These are phyloP conservation scores for Zymoseptoria brevis DNA, from an alignment of 2,329 filamentous ascomycete species.

Conservation along the genomic window DNA sequence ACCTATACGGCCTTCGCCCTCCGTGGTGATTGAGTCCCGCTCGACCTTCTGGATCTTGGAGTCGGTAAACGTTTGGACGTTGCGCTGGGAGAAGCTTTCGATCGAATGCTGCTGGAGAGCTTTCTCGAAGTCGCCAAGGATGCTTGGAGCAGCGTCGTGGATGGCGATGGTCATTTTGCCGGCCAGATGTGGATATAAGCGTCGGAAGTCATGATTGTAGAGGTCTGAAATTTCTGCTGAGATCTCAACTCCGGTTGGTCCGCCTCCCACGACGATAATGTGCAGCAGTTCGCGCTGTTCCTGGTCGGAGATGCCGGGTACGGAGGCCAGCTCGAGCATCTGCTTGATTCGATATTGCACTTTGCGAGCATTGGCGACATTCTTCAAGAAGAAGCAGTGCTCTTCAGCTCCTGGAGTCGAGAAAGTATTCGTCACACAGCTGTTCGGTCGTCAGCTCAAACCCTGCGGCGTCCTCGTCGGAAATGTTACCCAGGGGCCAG, in stretches of 20 bases:
- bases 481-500: conserved; percentile 34
- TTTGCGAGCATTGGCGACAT: conserved; percentile 13
- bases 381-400: conserved; percentile 17
- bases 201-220: conserved; percentile 31
- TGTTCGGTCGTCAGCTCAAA: not conserved
- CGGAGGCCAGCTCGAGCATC: conserved; percentile 31
- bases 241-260: conserved; percentile 37
- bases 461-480: not conserved
- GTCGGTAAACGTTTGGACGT: conserved; percentile 33
- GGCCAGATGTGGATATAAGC: conserved; percentile 36
- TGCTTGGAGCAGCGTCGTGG: conserved; percentile 31
- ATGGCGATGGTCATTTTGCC: conserved; percentile 35
- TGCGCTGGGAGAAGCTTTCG: conserved; percentile 30
- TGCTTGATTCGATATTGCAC: conserved; percentile 30
- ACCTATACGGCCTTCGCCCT: conserved; percentile 30
- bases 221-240: conserved; percentile 40
- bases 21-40: conserved; percentile 28
- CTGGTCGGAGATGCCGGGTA: conserved; percentile 25
- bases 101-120: conserved; percentile 38
- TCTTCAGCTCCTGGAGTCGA: conserved; percentile 8
- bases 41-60: conserved; percentile 32
- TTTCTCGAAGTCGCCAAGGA: conserved; percentile 30
- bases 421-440: conserved; percentile 16
- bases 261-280: conserved; percentile 37
- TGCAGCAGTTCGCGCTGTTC: conserved; percentile 30